phyloP scores from a whole-genome alignment of 106 monocot genomes.

The Acorus calamus region DNA sequence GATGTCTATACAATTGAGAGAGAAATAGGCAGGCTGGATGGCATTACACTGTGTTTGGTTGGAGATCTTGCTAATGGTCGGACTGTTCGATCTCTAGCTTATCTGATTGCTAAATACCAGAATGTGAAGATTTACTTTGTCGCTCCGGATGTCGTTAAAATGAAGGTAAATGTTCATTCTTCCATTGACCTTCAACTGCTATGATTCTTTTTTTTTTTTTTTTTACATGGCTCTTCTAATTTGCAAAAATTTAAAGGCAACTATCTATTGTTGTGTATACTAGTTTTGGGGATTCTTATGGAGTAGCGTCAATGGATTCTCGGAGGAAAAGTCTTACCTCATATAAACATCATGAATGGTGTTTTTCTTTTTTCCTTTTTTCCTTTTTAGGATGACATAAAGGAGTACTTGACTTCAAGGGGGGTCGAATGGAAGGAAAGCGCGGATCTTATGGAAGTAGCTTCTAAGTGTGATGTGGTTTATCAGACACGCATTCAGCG shows the following conservation, averaged over 20 bases:
- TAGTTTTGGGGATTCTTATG: too few species aligned
- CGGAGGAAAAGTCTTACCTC: too few species aligned
- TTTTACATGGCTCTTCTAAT: not conserved
- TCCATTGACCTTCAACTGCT: too few species aligned
- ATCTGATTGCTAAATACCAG: conserved; percentile 78
- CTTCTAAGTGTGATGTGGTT: conserved; percentile 92
- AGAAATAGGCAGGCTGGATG: conserved; percentile 89
- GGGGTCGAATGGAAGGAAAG: conserved; percentile 92
- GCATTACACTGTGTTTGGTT: conserved; percentile 75
- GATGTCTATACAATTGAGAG: conserved; percentile 96
- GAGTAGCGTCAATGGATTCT: too few species aligned
- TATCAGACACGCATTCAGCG: conserved; percentile 95
- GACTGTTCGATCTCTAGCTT: conserved; percentile 88
- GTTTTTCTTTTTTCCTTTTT: not conserved
- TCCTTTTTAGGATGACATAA: conserved; percentile 77
- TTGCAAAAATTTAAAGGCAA: too few species aligned
- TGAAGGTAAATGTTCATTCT: conserved; percentile 51
- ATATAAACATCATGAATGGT: not conserved
- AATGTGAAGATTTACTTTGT: conserved; percentile 87
- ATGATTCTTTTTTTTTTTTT: conserved; percentile 6
- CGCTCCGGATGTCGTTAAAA: conserved; percentile 92
- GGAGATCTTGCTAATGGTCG: conserved; percentile 98
- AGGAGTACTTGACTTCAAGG: conserved; percentile 68
- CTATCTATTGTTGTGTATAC: too few species aligned
- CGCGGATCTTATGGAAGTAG: conserved; percentile 73